These are phyloP conservation scores for Pichia sp. DNA, from an alignment of 1,139 yeast species.

Conservation along the genomic window DNA sequence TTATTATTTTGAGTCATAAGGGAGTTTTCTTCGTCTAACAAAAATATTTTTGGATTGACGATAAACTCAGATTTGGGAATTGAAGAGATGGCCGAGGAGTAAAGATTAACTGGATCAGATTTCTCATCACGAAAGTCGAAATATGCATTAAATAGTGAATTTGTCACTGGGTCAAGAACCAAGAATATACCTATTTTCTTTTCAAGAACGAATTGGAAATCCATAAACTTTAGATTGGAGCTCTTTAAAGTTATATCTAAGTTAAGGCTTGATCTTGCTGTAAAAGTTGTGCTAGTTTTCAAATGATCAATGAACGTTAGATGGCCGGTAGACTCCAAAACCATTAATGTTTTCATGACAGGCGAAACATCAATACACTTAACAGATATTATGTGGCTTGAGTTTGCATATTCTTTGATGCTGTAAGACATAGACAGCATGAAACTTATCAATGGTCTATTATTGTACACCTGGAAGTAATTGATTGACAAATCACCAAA, in stretches of 20 bases:
- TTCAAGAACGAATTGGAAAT: slow-evolving; percentile 4
- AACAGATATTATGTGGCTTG: slow-evolving; percentile 55
- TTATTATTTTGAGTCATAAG: slow-evolving; percentile 4
- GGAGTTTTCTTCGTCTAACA: neutral
- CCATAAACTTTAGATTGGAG: neutral
- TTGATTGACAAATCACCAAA: slow-evolving; percentile 56
- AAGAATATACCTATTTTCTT: slow-evolving; percentile 7
- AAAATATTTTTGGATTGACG: neutral
- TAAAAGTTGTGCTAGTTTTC: slow-evolving; percentile 14
- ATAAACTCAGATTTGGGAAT: neutral
- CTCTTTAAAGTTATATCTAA: neutral
- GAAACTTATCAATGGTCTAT: slow-evolving; percentile 32
- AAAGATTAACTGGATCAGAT: neutral
- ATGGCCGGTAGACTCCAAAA: slow-evolving; percentile 45
- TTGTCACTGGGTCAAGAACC: neutral
- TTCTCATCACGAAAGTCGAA: neutral
- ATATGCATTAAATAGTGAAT: neutral
- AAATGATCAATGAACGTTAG: slow-evolving; percentile 34
- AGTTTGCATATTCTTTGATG: slow-evolving; percentile 18
- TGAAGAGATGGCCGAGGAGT: neutral
- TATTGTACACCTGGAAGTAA: slow-evolving; percentile 33
- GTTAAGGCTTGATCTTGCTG: slow-evolving; percentile 4
- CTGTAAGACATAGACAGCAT: slow-evolving; percentile 22
- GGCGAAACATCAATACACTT: slow-evolving; percentile 28
- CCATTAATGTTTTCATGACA: slow-evolving; percentile 34